Percentiles rank a stretch among this genome's conserved stretches.
Conservation (phyloP, 1,139 yeast species). For the Suhomyces chickasaworum region DNA sequence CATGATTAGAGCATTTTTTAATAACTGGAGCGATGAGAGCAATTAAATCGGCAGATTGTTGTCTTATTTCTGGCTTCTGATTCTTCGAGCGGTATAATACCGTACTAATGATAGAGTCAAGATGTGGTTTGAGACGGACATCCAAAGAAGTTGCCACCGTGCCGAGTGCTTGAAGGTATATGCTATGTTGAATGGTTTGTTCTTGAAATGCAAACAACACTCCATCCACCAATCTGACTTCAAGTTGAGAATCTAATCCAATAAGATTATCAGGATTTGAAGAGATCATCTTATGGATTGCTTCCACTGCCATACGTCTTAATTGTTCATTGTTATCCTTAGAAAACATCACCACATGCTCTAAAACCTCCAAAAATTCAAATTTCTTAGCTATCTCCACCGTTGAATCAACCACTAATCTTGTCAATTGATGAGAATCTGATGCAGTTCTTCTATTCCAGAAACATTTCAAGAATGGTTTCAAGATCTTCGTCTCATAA, state of each 20-base stretch:
- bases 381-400: slow-evolving; percentile 64
- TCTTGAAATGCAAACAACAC: slow-evolving; percentile 83
- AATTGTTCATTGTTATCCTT: slow-evolving; percentile 85
- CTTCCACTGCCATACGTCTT: slow-evolving; percentile 76
- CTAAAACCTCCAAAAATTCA: slow-evolving; percentile 65
- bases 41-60: slow-evolving; percentile 84
- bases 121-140: slow-evolving; percentile 68
- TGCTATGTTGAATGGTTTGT: slow-evolving; percentile 56
- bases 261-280: slow-evolving; percentile 35
- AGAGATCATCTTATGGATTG: slow-evolving; percentile 45
- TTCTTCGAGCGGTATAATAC: slow-evolving; percentile 74
- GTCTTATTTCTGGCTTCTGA: slow-evolving; percentile 71
- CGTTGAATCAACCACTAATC: slow-evolving; percentile 74
- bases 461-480: slow-evolving; percentile 67
- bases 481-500: slow-evolving; percentile 48
- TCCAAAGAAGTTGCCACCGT: slow-evolving; percentile 69
- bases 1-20: slow-evolving; percentile 52
- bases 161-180: slow-evolving; percentile 66
- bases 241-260: slow-evolving; percentile 47
- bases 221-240: slow-evolving; percentile 76
- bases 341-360: slow-evolving; percentile 56
- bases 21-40: slow-evolving; percentile 68
- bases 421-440: slow-evolving; percentile 49
- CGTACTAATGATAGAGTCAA: slow-evolving; percentile 74
- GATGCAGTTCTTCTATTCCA: slow-evolving; percentile 78